Conservation (phyloP, 306 rosid genomes). For the Cucurbita maxima region DNA sequence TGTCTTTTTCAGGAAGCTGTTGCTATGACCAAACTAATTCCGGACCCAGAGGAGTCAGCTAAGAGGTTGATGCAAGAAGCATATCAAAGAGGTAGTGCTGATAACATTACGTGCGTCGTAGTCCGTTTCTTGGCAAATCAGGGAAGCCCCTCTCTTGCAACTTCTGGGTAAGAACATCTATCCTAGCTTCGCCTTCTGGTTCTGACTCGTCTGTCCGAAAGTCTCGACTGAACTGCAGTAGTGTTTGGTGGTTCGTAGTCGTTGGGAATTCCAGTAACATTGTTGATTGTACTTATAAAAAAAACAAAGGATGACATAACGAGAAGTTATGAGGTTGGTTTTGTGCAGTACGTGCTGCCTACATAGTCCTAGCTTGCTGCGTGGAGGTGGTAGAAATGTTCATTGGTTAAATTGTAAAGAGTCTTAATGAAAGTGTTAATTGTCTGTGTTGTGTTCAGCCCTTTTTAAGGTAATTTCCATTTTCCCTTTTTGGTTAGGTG, state of each 20-base stretch:
- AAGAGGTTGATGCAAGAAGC: conserved; percentile 85
- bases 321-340: not conserved
- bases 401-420: conserved; percentile 6
- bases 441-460: not conserved
- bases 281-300: conserved; percentile 27
- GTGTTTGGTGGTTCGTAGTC: conserved; percentile 6
- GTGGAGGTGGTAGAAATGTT: conserved; percentile 19
- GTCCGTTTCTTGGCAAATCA: conserved; percentile 73
- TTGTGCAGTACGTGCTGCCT: not conserved
- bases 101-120: conserved; percentile 78
- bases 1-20: conserved; percentile 64
- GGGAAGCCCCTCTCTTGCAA: conserved; percentile 33
- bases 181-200: not conserved
- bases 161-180: conserved; percentile 19
- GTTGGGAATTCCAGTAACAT: conserved; percentile 28
- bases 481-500: not conserved
- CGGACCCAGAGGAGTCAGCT: conserved; percentile 78
- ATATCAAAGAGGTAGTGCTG: conserved; percentile 79
- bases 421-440: conserved; percentile 9
- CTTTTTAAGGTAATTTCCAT: not conserved
- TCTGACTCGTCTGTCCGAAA: not conserved
- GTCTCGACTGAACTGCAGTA: not conserved
- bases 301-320: conserved; percentile 6
- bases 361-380: conserved; percentile 3
- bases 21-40: conserved; percentile 58